Base-by-base conservation (phyloP, 2,329 filamentous ascomycete species). In the Magnaporthiopsis incrustans region DNA sequence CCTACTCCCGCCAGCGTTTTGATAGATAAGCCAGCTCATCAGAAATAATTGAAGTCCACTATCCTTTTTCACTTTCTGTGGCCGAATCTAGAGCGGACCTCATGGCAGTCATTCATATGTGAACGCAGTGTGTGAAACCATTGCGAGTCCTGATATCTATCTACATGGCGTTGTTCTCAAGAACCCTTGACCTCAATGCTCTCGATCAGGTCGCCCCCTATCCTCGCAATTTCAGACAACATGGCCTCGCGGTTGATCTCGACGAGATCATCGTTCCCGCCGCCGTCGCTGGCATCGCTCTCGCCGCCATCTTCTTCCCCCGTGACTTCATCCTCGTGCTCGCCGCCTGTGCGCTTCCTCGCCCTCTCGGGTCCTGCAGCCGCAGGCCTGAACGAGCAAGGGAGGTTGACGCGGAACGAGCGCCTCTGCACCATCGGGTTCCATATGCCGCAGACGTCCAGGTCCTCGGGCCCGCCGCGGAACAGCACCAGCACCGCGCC, bases 401-500 rank as follows among this genome's bases (percentile, higher is more conserved):
- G 82, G 72, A 93, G 73, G 65, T 89, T 89, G 22, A 90, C 82
- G 67, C 89, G 89, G 79, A 92, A 93, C 15, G 78, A 77, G 67
- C 90, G 82, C 63, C 70, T 73, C 67, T 79, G 78, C 65, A 85
- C 68, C 67, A 78, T 78, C 2, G 83, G 83, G 64, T 83, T 84
- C 85, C 85, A 88, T 59, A 87, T 78, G 25, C 78, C 83, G 1
- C 82, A 81, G 18, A 89, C 80, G 10, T 85, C 73, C 26, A 71
- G 72, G 64, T 85, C 81, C 2, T 81, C 78, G 1, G 80, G 73
- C 5, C 77, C 80, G 38, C 92, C 88, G 67, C 87, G 83, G 79
- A 98, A 97, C 75, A 97, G 91, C 2, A 97, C 78, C 44, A 96
- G 78, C 3, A 85, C 84, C 50, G 87, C 83, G 4, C 83, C 82